Conservation (phyloP, 768 basidiomycete species). For the Tremella fuciformis region DNA sequence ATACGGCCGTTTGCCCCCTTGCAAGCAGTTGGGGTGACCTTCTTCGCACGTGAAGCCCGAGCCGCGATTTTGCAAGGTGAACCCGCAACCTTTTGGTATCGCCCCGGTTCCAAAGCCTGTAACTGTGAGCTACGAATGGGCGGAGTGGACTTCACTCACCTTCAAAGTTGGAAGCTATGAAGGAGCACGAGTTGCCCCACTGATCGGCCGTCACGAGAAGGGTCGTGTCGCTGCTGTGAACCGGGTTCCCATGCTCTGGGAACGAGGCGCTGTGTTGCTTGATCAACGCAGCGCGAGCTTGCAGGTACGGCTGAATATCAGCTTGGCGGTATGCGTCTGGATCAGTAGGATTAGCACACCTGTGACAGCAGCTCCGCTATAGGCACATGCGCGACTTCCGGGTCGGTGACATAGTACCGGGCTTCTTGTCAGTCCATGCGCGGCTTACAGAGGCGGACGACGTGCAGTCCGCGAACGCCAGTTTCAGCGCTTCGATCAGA, state of each 20-base stretch:
- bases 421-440: constrained; percentile 35
- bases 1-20: constrained; percentile 82
- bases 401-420: constrained; percentile 89
- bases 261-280: constrained; percentile 67
- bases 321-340: neutral
- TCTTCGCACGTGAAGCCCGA: constrained; percentile 74
- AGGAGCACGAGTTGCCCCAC: constrained; percentile 54
- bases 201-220: constrained; percentile 76
- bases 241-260: constrained; percentile 73
- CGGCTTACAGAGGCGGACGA: constrained; percentile 3
- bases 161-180: constrained; percentile 51
- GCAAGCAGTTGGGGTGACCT: constrained; percentile 78
- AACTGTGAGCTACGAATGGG: neutral
- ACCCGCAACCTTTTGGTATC: constrained; percentile 89
- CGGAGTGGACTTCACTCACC: constrained; percentile 21
- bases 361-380: constrained; percentile 80
- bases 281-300: constrained; percentile 74
- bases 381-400: constrained; percentile 71
- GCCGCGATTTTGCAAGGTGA: constrained; percentile 94
- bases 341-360: constrained; percentile 53
- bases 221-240: constrained; percentile 85
- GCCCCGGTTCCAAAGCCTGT: constrained; percentile 83
- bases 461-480: constrained; percentile 68
- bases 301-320: constrained; percentile 66
- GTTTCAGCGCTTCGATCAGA: constrained; percentile 73